Evolutionary conservation across 2,329 filamentous ascomycete genomes (phyloP), one percentile per base, ranked within the genome.

Genomic region (Fusarium sp.): DNA sequence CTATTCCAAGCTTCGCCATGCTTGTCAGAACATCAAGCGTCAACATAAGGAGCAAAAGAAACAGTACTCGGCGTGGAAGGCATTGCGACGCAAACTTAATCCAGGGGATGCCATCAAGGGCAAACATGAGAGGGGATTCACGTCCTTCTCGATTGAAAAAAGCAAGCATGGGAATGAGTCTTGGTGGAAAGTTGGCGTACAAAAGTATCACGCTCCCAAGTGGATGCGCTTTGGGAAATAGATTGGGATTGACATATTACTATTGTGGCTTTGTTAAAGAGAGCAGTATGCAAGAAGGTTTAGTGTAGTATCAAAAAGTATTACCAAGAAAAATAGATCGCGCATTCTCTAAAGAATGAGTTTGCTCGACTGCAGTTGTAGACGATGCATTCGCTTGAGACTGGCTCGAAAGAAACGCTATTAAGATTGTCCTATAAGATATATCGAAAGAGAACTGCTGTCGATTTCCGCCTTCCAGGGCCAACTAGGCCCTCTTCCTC

Each of bases 401-500:
- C 23, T 28, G 35, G 31, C 24, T 61, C 26, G 13, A 35, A 52
- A 44, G 4, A 13, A 42, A 39, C 20, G 11, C 12, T 26, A 20
- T 53, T 52, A 28, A 48, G 54, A 33, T 37, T 46, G 31, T 49
- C 26, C 74, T 69, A 86, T 61, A 86, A 63, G 78, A 86, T 86
- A 65, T 84, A 85, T 67, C 82, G 77, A 71, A 84, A 86, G 50
- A 74, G 74, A 24, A 63, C 71, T 12, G 62, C 49, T 8, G 57
- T 65, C 20, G 47, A 57, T 47, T 65, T 76, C 46, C 60, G 67
- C 56, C 68, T 71, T 29, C 73, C 66, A 31, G 74, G 68, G 26
- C 75, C 80, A 58, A 84, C 80, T 29, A 84, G 70, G 16, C 78
- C 79, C 65, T 82, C 80, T 37, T 81, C 81, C 63, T 82, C 82